Evolutionary conservation across 2,329 filamentous ascomycete species (phyloP), one percentile per base, ranked within the genome.

Genomic region (Aureobasidium sp.): DNA sequence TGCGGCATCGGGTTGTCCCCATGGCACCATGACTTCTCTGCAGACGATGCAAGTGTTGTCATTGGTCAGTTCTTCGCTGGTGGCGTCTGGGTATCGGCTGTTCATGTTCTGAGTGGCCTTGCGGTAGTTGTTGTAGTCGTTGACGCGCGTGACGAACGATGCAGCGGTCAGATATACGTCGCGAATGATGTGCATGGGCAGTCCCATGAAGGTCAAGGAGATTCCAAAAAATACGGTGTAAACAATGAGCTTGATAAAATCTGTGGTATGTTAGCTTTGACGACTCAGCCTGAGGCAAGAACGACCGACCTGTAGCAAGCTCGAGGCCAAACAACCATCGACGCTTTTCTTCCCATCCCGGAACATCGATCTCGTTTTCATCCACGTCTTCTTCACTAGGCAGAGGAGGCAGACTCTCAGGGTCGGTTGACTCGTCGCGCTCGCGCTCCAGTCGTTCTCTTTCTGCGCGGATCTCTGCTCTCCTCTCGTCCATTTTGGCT

Each of bases 41-140:
- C 94, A 99, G 61, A 99, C 96, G 68, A 99, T 99, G 74, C 94
- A 99, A 2, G 94, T 95, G 69, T 95, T 91, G 72, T 97, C 93
- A 53, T 89, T 82, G 31, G 81, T 79, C 27, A 99, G 84, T 66
- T 99, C 93, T 67, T 95, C 90, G 1, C 84, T 81, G 1, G 90
- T 96, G 1, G 94, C 94, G 72, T 99, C 94, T 5, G 90, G 89
- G 71, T 97, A 97, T 68, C 85, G 80, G 64, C 85, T 84, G 70
- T 96, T 94, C 91, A 99, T 97, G 71, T 97, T 91, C 67, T 88
- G 84, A 3, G 96, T 91, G 2, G 94, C 94, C 69, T 91, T 91
- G 62, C 92, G 87, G 73, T 97, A 99, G 64, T 90, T 86, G 66
- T 96, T 77, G 66, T 97, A 89, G 67, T 96, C 92, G 65, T 86